Base-by-base conservation (phyloP, 1,284 basidiomycete genomes). In the Ganoderma leucocontextum region DNA sequence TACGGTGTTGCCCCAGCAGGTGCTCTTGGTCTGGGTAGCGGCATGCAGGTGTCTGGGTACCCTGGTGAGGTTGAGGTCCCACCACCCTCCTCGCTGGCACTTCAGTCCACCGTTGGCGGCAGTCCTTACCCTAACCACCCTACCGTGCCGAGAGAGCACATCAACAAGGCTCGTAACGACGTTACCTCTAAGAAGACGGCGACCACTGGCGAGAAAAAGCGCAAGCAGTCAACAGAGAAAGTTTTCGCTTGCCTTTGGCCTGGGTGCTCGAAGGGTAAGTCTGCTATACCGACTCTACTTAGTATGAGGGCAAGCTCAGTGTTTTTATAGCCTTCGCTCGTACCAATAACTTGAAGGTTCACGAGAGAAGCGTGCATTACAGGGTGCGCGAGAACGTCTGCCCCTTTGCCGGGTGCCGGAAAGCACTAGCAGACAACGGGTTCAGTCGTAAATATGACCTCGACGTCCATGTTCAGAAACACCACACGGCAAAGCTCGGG, bases 21-120 rank as follows among this genome's bases (percentile, higher is more conserved):
- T 67, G 63, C 61, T 65, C 17, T 39, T 65, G 63, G 67, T 55
- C 53, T 22, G 65, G 70, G 61, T 13, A 52, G 38, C 29, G 62
- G 62, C n/a, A 64, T 66, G 62, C 66, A 66, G 63, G 63, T 63
- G 60, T 17, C 33, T 12, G 15, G n/a, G 13, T 6, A 39, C 19
- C 15, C 2, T 22, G 38, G 5, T 55, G 22, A 15, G 22, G 9
- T 36, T 7, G 49, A 52, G 49, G 10, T 22, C 17, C 15, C 19
- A n/a, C 17, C 17, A 10, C 19, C 17, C 2, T 57, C 17, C 4
- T n/a, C 33, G 12, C 22, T 12, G 25, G 1, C 44, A 13, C 19
- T 17, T 47, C 44, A 10, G 17, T 15, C 8, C 13, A 47, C 44
- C 7, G 19, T 6, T 7, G 8, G 7, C 44, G 44, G 15, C 3